Evolutionary conservation across 192 early-diverging fungal genomes (phyloP).

Genomic region (Glomus cerebriforme): DNA sequence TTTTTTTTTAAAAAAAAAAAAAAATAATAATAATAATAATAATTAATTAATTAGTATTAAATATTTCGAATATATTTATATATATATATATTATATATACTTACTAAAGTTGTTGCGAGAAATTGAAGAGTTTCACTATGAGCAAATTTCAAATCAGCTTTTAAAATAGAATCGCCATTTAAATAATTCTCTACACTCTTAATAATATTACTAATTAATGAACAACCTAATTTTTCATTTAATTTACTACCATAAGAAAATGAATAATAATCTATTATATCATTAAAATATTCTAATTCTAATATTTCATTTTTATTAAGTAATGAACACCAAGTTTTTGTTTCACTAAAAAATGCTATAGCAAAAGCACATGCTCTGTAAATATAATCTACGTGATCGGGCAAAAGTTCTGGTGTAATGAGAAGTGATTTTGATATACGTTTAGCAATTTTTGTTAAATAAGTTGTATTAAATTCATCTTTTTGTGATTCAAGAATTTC

Average conservation of each 20-base stretch:
- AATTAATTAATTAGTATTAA: no score
- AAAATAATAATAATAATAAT: no score
- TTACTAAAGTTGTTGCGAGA: conserved; percentile 11
- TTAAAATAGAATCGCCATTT: background rate
- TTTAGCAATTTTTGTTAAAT: background rate
- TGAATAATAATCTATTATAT: conserved; percentile 9
- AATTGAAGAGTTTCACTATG: conserved; percentile 26
- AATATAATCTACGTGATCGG: conserved; percentile 12
- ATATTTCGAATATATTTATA: no score
- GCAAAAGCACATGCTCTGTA: conserved; percentile 18
- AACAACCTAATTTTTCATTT: conserved; percentile 20
- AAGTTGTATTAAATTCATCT: background rate
- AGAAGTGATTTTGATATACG: background rate
- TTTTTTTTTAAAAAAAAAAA: no score
- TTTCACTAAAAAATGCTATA: background rate
- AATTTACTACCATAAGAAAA: conserved; percentile 23
- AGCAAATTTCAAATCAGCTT: conserved; percentile 15
- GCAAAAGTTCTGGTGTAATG: conserved; percentile 1
- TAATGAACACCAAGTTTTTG: conserved; percentile 24
- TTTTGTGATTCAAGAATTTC: background rate
- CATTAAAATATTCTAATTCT: conserved; percentile 19
- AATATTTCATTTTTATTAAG: conserved; percentile 16
- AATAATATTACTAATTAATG: background rate
- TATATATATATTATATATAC: no score
- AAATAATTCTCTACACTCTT: background rate